Base-by-base conservation (phyloP, 345 rosid genomes). In the Citrus inodora region DNA sequence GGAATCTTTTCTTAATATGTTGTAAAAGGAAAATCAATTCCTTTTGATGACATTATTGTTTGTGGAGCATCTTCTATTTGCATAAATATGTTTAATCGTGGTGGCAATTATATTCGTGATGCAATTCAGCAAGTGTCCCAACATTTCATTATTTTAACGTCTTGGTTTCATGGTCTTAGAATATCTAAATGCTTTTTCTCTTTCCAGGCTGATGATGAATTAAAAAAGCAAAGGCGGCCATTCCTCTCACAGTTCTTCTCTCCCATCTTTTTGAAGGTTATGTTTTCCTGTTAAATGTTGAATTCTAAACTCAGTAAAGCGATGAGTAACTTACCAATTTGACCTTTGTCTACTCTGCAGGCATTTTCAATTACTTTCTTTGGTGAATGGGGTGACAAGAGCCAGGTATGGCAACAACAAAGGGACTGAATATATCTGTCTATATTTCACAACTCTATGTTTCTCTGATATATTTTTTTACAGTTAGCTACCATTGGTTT, bases 361-460 rank as follows among this genome's bases (percentile, higher is more conserved):
- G 99, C 99, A 42, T 95, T 95, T 87, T 95, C 98, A 40, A 92
- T 95, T 19, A 93, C 92, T 14, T 95, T 95, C 87, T 93, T 95
- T 79, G 99, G 99, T 53, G 98, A 95, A 87, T 92, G 96, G 96
- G 98, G 99, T 73, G 99, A 93, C 87, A 95, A 90, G 87, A 95
- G 99, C 83, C 99, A 92, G 97, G 99, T 95, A 80, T 64, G 62
- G 13, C 9, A 35, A 70, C 14, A 30, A 40, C 38, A 21, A 3
- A n/a, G 17, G 55, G 55, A 73, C 62, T 67, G 62, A 53, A 71
- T 74, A 59, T 69, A 71, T 28, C 22, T 48, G 7, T 76, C 27
- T 59, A 60, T 63, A 38, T 32, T 40, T 24, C 62, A 22, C 78
- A 82, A 83, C 42, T 79, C 67, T 70, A 21, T 74, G 56, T 65